Percentiles rank a stretch among this genome's conserved stretches.
Evolutionary conservation across 1,139 yeast species (phyloP).

Genomic region (Geotrichum bryndzae): DNA sequence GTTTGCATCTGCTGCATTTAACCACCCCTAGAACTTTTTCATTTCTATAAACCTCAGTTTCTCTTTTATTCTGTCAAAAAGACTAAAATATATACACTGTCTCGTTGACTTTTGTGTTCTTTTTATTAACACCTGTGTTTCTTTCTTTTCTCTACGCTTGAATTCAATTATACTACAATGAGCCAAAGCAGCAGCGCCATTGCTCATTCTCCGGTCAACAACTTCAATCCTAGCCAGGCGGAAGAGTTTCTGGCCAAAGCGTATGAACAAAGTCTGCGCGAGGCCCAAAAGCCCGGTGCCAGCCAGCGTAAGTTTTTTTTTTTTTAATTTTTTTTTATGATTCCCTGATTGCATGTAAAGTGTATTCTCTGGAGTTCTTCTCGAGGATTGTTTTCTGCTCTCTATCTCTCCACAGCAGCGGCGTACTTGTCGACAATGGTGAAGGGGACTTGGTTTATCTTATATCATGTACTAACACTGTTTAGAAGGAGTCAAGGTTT

Average conservation of each 20-base stretch:
- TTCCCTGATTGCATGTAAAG: too few species aligned
- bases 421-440: background rate
- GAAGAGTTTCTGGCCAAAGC: conserved; percentile 2
- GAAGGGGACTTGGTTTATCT: background rate
- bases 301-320: background rate
- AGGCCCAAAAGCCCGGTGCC: conserved; percentile 1
- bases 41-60: too few species aligned
- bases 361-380: too few species aligned
- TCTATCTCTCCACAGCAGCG: too few species aligned
- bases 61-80: too few species aligned
- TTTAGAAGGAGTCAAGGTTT: background rate
- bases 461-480: background rate
- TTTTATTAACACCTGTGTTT: too few species aligned
- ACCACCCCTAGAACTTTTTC: too few species aligned
- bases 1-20: too few species aligned
- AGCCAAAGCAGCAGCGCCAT: background rate
- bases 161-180: background rate
- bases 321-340: background rate
- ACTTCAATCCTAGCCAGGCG: conserved; percentile 1
- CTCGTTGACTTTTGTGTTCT: too few species aligned
- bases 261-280: background rate
- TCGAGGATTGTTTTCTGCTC: too few species aligned
- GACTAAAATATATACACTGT: too few species aligned
- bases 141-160: too few species aligned
- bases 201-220: conserved; percentile 30